Percentiles rank a stretch among this genome's conserved stretches.
These are phyloP conservation scores for Pneumocystis oryctolagi DNA, from an alignment of 1,139 yeast genomes.

Conservation along the genomic window DNA sequence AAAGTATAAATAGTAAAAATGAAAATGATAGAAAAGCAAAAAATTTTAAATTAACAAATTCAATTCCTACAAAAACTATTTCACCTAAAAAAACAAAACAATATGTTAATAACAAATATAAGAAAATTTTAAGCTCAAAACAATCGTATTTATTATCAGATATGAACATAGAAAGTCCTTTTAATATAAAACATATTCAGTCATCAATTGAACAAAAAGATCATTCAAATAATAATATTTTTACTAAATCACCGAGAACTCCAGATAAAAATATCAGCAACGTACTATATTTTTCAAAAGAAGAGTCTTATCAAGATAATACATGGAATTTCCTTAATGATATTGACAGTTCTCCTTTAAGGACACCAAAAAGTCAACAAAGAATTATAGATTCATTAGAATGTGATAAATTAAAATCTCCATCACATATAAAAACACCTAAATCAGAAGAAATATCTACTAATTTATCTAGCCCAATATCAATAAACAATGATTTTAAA, in stretches of 20 bases:
- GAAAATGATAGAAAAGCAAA: background rate
- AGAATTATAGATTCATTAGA: background rate
- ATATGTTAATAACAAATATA: background rate
- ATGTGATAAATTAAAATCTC: background rate
- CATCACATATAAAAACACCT: background rate
- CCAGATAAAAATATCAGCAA: background rate
- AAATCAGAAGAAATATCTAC: background rate
- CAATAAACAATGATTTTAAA: background rate
- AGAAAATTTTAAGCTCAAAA: background rate
- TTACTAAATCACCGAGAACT: background rate
- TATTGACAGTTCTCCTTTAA: background rate
- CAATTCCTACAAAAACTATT: background rate
- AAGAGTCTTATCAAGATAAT: background rate
- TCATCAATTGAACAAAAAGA: background rate
- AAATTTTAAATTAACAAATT: background rate
- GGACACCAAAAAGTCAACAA: background rate
- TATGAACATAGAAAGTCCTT: background rate
- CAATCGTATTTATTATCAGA: background rate
- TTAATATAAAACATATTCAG: background rate
- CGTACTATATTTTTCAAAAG: background rate
- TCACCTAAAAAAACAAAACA: background rate
- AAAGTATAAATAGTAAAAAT: background rate
- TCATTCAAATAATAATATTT: background rate
- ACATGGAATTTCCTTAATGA: background rate
- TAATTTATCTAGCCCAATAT: background rate